These are phyloP conservation scores for Monosporozyma siamensis DNA, from an alignment of 805 yeast species.

Conservation along the genomic window DNA sequence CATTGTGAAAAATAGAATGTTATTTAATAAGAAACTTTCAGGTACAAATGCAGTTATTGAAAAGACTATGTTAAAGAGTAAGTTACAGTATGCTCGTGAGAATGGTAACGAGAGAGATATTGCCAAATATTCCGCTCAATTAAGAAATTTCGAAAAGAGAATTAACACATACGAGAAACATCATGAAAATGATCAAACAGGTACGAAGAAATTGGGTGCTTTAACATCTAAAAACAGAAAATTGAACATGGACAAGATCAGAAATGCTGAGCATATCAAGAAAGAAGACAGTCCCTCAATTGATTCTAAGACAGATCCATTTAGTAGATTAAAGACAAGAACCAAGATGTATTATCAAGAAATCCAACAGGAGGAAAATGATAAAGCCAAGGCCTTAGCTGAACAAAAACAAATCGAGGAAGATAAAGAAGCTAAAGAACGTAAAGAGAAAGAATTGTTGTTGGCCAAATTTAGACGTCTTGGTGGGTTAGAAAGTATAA, in stretches of 20 bases:
- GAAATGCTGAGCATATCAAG: conserved; percentile 69
- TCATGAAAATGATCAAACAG: conserved; percentile 33
- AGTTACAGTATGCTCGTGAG: conserved; percentile 66
- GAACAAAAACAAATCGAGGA: conserved; percentile 35
- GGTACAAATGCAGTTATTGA: conserved; percentile 71
- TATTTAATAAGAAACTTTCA: conserved; percentile 45
- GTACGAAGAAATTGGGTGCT: conserved; percentile 46
- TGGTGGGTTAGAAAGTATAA: conserved; percentile 48
- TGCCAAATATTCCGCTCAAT: conserved; percentile 39
- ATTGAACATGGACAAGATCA: conserved; percentile 64
- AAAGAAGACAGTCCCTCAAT: conserved; percentile 28
- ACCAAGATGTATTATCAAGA: conserved; percentile 69
- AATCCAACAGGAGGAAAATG: conserved; percentile 47
- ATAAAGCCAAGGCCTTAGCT: conserved; percentile 48
- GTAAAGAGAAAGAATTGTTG: conserved; percentile 38
- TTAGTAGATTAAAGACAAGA: conserved; percentile 78
- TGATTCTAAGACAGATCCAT: conserved; percentile 60
- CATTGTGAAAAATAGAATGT: conserved; percentile 65
- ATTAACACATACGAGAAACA: conserved; percentile 30
- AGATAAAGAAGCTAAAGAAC: conserved; percentile 35
- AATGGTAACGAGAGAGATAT: conserved; percentile 38
- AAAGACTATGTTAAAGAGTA: conserved; percentile 62
- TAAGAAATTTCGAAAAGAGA: conserved; percentile 35
- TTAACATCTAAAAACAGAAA: conserved; percentile 82
- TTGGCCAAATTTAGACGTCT: conserved; percentile 47